Conservation (phyloP, 306 rosid species). For the Trifolium pratense region DNA sequence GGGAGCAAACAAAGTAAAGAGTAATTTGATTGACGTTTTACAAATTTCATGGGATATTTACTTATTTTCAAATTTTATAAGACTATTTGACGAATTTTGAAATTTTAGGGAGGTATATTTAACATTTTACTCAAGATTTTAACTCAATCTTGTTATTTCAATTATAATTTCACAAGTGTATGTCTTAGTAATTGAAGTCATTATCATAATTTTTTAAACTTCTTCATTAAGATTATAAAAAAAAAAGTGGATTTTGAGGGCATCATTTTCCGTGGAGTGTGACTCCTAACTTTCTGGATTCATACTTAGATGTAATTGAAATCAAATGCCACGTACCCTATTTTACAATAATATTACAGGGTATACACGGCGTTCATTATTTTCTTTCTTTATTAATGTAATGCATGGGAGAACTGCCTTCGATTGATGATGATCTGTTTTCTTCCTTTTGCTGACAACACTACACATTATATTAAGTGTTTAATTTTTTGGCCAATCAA, state of each 20-base stretch:
- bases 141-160: background rate
- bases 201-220: background rate
- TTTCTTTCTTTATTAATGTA: conserved; percentile 34
- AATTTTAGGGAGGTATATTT: too few relatives aligned
- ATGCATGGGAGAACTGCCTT: conserved; percentile 36
- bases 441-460: background rate
- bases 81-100: too few relatives aligned
- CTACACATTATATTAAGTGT: background rate
- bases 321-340: conserved; percentile 59
- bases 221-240: background rate
- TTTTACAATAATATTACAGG: background rate
- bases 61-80: too few relatives aligned
- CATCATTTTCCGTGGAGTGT: conserved; percentile 59
- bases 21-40: too few relatives aligned
- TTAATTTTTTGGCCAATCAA: conserved; percentile 6
- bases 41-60: too few relatives aligned
- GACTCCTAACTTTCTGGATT: conserved; percentile 51
- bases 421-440: background rate
- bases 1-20: too few relatives aligned
- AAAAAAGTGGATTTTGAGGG: background rate
- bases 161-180: background rate
- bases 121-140: too few relatives aligned
- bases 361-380: conserved; percentile 46
- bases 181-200: background rate
- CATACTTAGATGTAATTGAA: conserved; percentile 65